Base-by-base conservation (phyloP, 208 protist genomes). In the Crithidia brevicula region DNA sequence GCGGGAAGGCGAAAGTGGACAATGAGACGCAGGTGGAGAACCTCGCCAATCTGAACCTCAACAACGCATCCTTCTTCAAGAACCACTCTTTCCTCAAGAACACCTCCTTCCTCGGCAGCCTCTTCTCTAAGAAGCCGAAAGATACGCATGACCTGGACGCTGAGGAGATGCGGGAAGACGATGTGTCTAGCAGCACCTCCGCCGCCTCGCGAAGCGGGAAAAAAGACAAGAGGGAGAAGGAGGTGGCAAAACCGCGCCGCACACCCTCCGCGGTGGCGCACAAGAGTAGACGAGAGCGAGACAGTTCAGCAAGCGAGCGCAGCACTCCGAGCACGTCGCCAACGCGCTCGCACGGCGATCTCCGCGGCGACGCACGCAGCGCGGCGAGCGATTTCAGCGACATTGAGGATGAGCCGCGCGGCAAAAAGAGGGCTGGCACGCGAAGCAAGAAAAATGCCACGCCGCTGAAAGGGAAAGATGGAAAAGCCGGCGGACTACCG, bases 51-150 rank as follows among this genome's bases (percentile, higher is more conserved):
- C 69, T 68, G 34, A 72, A 60, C 56, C 47, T 82, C 22, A 52
- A 52, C 67, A 85, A 88, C 56, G 33, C 49, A 18, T 85, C 83
- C 42, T 82, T 86, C 62, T 46, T 83, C 51, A 78, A 80, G 67
- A 86, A 83, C 66, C 78, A 79, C 59, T 79, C 79, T 50, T 82
- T 88, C 72, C 45, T 88, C 47, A 72, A 74, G 51, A 80, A 81
- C 57, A 65, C 61, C 0, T 86, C 80, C 50, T 78, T 82, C 16
- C 65, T 81, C 4, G 75, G 77, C n/a, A 75, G 51, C 61, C 33
- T 86, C 16, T 89, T 86, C 59, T 23, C 47, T 27, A 76, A 65
- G 65, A 66, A 51, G 38, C 27, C 42, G 22, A 69, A 68, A 27
- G 68, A 74, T 34, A 43, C 10, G 45, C 61, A 62, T 11, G 68